These are phyloP conservation scores for Pythium rishiriense DNA, from an alignment of 352 stramenopile species.

Conservation along the genomic window DNA sequence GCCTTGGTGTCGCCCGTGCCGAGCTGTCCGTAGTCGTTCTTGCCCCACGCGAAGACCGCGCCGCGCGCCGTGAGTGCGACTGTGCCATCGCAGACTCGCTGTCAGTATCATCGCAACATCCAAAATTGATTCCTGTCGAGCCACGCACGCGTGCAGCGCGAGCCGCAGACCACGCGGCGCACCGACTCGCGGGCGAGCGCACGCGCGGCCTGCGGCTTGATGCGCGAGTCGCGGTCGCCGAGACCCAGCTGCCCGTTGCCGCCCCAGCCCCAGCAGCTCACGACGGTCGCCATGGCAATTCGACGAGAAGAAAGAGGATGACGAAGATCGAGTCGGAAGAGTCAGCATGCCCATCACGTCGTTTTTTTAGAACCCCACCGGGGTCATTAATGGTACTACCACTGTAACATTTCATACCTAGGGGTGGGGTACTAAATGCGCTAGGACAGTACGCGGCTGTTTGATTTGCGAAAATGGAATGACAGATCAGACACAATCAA, in stretches of 20 bases:
- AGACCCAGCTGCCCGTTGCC: conserved; percentile 46
- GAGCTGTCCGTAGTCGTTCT: conserved; percentile 44
- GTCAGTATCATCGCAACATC: neutral
- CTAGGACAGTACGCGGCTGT: neutral
- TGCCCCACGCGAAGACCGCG: conserved; percentile 42
- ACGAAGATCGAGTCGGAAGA: neutral
- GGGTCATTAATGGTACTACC: neutral
- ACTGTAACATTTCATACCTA: no score
- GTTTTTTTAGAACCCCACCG: no score
- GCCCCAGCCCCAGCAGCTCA: conserved; percentile 41
- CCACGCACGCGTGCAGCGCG: conserved; percentile 38
- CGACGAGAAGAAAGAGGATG: neutral
- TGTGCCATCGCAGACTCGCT: conserved; percentile 2
- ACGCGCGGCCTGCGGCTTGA: conserved; percentile 37
- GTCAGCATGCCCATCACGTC: neutral
- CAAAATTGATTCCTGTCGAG: neutral
- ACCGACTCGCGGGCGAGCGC: conserved; percentile 31
- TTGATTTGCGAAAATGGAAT: no score
- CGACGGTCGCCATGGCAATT: conserved; percentile 11
- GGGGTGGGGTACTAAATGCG: neutral
- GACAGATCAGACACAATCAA: no score
- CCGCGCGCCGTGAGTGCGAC: conserved; percentile 34
- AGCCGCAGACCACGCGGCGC: conserved; percentile 35
- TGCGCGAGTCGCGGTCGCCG: conserved; percentile 40
- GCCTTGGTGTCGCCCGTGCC: conserved; percentile 39